Base-by-base conservation (phyloP, 2,329 filamentous ascomycete species). In the Setomelanomma holmii region DNA sequence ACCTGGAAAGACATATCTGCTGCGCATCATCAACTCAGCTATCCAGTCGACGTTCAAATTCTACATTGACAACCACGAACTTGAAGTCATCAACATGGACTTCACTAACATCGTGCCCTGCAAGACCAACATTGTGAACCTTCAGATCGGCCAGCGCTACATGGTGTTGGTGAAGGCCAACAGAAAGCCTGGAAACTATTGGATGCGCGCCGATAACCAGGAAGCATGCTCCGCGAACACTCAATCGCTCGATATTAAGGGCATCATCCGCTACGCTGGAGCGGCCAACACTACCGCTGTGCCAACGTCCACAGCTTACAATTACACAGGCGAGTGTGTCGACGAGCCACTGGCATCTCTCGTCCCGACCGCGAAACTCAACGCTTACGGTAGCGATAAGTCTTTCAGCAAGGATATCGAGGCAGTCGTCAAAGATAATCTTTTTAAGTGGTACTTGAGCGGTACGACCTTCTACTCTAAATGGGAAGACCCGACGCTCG, bases 11-110 rank as follows among this genome's bases (percentile, higher is more conserved):
- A 80, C 78, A 1, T 89, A 90, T 60, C 81, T 87, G 24, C 73
- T 91, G 34, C 83, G 87, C 10, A 80, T 91, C 50, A 79, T 89
- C 59, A 90, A 91, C 55, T 56, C 63, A 14, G 72, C 72, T 10
- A 75, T 77, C 19, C 66, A 78, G 35, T 73, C 75, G 0, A 75
- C 71, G 16, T 78, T 73, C 60, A 75, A 75, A 50, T 79, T 80
- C 61, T 72, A 69, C 45, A 75, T 79, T 35, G 77, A 78, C 47
- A 68, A 67, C 6, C 76, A 78, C 34, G 61, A 65, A 19, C 61
- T 77, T 36, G 70, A 68, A 12, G 75, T 78, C 35, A 75, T 78
- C 20, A 63, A 72, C 23, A 67, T 61, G 34, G 74, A 77, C 46
- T 76, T 75, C 38, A 71, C 70, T 1, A 64, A 73, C 0, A 75